phyloP scores from a whole-genome alignment of 148 eudicot species.

The Rhododendron henanense region DNA sequence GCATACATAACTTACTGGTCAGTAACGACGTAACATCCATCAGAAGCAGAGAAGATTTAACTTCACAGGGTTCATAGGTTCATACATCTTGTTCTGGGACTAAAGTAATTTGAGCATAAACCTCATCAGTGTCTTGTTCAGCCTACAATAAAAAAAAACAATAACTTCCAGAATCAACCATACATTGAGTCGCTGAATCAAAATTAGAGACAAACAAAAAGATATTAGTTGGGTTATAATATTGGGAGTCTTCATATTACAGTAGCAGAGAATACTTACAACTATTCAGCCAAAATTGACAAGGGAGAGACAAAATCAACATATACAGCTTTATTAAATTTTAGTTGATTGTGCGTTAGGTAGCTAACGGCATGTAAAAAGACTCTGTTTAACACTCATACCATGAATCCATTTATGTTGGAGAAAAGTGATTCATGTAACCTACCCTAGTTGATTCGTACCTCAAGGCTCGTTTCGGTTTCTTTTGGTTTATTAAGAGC shows the following conservation, averaged over 20 bases:
- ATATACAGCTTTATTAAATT: neutral
- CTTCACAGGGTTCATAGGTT: neutral
- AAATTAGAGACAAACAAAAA: neutral
- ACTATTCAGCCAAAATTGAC: neutral
- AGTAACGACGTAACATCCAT: neutral
- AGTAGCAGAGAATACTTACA: neutral
- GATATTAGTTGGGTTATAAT: neutral
- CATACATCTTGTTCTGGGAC: slow-evolving; percentile 77
- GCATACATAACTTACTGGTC: slow-evolving; percentile 12
- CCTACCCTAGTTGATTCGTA: neutral
- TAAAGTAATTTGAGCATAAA: slow-evolving; percentile 86
- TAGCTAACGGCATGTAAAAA: neutral
- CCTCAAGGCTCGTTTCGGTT: neutral
- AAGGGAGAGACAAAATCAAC: neutral
- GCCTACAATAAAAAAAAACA: slow-evolving; percentile 55
- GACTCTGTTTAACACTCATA: neutral
- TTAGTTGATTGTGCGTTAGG: neutral
- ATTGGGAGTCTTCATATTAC: neutral
- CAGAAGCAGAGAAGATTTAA: neutral
- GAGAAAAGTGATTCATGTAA: neutral
- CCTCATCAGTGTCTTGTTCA: slow-evolving; percentile 94
- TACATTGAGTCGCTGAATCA: neutral
- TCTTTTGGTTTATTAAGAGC: neutral
- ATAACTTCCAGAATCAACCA: neutral
- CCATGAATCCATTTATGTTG: neutral